These are phyloP conservation scores for Gelatoporia subvermispora DNA, from an alignment of 768 basidiomycete genomes.

Conservation along the genomic window DNA sequence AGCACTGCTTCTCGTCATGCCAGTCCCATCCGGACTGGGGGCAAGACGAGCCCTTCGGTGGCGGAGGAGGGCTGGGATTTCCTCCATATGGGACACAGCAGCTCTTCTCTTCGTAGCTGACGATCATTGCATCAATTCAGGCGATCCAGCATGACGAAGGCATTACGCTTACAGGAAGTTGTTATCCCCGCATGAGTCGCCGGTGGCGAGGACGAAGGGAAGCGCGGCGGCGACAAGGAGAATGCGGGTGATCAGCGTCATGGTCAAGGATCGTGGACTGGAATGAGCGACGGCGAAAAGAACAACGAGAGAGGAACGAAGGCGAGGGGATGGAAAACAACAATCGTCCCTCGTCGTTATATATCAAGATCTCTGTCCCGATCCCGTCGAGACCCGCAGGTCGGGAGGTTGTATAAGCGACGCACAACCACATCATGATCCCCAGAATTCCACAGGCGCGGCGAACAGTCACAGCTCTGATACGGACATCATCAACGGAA, in stretches of 20 bases:
- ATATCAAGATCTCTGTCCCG: background rate
- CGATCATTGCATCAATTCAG: background rate
- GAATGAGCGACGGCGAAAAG: constrained; percentile 29
- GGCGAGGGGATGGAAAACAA: constrained; percentile 1
- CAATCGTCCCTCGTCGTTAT: background rate
- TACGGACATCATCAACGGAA: too few species aligned
- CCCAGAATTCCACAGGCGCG: too few species aligned
- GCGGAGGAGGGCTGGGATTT: constrained; percentile 35
- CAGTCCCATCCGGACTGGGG: constrained; percentile 44
- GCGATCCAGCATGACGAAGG: background rate
- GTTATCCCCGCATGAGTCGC: constrained; percentile 17
- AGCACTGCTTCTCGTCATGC: constrained; percentile 43
- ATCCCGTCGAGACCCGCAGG: too few species aligned
- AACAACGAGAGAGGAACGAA: constrained; percentile 18
- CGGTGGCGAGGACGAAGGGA: constrained; percentile 27
- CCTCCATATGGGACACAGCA: constrained; percentile 44
- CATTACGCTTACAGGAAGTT: constrained; percentile 19
- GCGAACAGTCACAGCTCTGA: too few species aligned
- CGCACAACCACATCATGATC: too few species aligned
- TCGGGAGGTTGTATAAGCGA: too few species aligned
- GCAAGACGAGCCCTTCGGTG: constrained; percentile 48
- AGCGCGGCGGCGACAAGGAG: constrained; percentile 31
- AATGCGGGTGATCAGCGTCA: constrained; percentile 32
- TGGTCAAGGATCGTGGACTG: constrained; percentile 24
- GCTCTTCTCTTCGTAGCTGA: constrained; percentile 28